phyloP scores from a whole-genome alignment of 2,329 filamentous ascomycete species.

The Exophiala lecanii-corni region DNA sequence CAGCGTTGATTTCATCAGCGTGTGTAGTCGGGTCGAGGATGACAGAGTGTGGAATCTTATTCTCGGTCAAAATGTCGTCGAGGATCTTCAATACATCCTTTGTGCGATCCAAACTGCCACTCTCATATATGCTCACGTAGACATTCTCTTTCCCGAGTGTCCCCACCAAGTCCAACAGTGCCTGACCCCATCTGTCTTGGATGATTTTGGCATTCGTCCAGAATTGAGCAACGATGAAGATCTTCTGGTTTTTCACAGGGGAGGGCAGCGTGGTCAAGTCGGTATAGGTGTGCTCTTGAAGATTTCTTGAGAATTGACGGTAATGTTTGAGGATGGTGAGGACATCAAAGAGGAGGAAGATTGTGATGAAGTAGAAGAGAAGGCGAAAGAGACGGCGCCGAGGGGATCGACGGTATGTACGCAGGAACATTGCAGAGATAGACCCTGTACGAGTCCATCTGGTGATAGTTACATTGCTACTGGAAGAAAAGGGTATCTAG shows the following conservation, averaged over 20 bases:
- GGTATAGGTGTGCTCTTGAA: conserved; percentile 19
- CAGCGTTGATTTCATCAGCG: conserved; percentile 48
- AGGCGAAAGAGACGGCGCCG: conserved; percentile 13
- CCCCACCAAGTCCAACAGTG: conserved; percentile 54
- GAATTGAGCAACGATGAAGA: conserved; percentile 67
- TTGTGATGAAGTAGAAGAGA: conserved; percentile 11
- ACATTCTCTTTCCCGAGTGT: conserved; percentile 60
- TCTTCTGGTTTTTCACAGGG: conserved; percentile 28
- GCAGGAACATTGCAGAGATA: conserved; percentile 17
- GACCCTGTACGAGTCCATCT: background rate
- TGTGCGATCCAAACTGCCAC: conserved; percentile 64
- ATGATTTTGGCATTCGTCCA: conserved; percentile 63
- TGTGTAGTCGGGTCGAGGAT: conserved; percentile 57
- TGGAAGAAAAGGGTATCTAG: background rate
- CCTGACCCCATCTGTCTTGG: conserved; percentile 58
- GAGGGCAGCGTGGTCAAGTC: conserved; percentile 20
- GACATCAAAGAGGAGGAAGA: conserved; percentile 21
- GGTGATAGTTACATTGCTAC: background rate
- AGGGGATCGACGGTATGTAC: conserved; percentile 20
- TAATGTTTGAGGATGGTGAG: conserved; percentile 24
- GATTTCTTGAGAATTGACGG: conserved; percentile 22
- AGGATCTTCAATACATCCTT: conserved; percentile 58
- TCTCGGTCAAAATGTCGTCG: conserved; percentile 35
- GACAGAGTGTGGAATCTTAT: conserved; percentile 52
- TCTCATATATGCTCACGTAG: conserved; percentile 64